Base-by-base conservation (phyloP, 108 stramenopile species). In the Poteriospumella lacustris region DNA sequence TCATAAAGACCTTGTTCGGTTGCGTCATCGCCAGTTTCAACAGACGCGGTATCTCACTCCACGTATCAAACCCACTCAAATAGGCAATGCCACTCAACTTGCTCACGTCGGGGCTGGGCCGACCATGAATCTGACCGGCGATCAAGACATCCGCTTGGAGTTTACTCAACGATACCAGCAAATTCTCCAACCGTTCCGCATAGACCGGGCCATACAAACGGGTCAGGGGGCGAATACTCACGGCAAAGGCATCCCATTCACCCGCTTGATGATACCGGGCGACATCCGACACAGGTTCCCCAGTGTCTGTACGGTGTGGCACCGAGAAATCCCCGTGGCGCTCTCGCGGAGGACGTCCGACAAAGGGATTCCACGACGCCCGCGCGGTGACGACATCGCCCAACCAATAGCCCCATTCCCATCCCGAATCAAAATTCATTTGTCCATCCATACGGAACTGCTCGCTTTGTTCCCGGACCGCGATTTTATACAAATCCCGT, bases 321-420 rank as follows among this genome's bases (percentile, higher is more conserved):
- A 52, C 47, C 5, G 15, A 31, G n/a, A n/a, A n/a, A n/a, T n/a
- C n/a, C n/a, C n/a, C n/a, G n/a, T n/a, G n/a, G n/a, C n/a, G n/a
- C n/a, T n/a, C n/a, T n/a, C n/a, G n/a, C n/a, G n/a, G n/a, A n/a
- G n/a, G n/a, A n/a, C n/a, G n/a, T 2, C 33, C 2, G 28, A 44
- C 47, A 1, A 75, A 1, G 19, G 78, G 78, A 58, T 81, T 44
- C 82, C 82, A 82, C 29, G 77, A 39, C 0, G 68, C 58, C 12
- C 68, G 40, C 19, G 82, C 82, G 1, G 77, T 52, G 58, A 79
- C 1, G 44, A 75, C 44, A 67, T 73, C 69, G 26, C 68, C 60
- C 1, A 79, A 9, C 78, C 78, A 82, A 42, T 82, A 82, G 19
- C 78, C 78, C 82, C 82, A 82, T 33, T 78, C 78, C 78, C 78